Conservation (phyloP, 2,329 filamentous ascomycete species). For the Sordariomycetes sp. region DNA sequence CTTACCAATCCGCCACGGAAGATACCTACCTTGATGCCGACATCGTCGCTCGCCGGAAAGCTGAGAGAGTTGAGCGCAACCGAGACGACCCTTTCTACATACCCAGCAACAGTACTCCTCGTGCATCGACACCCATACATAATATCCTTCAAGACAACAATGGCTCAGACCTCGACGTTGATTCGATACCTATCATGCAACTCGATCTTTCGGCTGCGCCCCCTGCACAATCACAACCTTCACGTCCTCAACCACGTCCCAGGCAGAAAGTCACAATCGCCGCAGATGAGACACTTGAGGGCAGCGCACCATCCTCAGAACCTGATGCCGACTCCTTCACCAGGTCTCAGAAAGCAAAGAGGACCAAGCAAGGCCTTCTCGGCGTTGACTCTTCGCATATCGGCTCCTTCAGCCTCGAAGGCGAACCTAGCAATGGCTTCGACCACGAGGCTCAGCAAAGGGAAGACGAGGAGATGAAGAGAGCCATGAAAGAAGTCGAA, state of each 20-base stretch:
- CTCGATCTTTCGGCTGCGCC: constrained; percentile 51
- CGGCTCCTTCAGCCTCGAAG: constrained; percentile 59
- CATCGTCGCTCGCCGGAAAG: constrained; percentile 63
- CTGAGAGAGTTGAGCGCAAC: constrained; percentile 72
- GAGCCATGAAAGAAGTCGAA: constrained; percentile 84
- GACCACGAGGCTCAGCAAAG: constrained; percentile 59
- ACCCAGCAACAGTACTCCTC: constrained; percentile 41
- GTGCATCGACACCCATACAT: constrained; percentile 68
- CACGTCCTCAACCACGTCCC: constrained; percentile 28
- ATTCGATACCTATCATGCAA: constrained; percentile 93
- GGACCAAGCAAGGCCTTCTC: constrained; percentile 56
- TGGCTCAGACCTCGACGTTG: constrained; percentile 75
- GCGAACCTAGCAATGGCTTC: constrained; percentile 24
- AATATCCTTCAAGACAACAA: constrained; percentile 66
- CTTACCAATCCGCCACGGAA: constrained; percentile 51
- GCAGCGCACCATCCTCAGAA: constrained; percentile 35
- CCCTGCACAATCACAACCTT: constrained; percentile 14
- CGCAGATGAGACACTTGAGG: constrained; percentile 62
- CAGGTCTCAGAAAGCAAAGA: constrained; percentile 33
- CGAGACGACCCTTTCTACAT: constrained; percentile 97
- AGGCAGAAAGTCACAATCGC: constrained; percentile 58
- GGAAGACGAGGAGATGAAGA: constrained; percentile 82
- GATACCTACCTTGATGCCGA: constrained; percentile 64
- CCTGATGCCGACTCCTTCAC: constrained; percentile 46
- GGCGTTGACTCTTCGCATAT: constrained; percentile 84